A percentile compares a stretch with the other conserved stretches of the same genome.
Conservation (phyloP, 2,329 filamentous ascomycete species). For the Aspergillus costaricaensis region DNA sequence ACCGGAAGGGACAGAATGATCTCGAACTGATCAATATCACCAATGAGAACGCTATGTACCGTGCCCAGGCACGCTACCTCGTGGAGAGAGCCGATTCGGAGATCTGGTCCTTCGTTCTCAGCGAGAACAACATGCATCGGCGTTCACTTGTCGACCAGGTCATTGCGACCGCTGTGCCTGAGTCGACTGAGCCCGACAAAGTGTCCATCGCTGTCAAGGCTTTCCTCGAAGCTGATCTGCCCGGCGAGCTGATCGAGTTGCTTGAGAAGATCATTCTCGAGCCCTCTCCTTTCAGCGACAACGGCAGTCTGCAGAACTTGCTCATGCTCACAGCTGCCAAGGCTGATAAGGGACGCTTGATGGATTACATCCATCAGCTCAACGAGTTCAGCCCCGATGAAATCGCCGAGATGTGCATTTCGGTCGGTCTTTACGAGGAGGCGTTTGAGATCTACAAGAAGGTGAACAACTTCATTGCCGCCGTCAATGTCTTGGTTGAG, state of each 20-base stretch:
- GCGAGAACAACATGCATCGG: slow-evolving; percentile 92
- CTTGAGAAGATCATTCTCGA: slow-evolving; percentile 99
- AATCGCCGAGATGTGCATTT: slow-evolving; percentile 89
- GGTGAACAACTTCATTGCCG: slow-evolving; percentile 81
- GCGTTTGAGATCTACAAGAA: slow-evolving; percentile 99
- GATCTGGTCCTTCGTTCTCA: slow-evolving; percentile 93
- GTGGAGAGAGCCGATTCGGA: slow-evolving; percentile 86
- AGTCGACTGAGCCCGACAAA: slow-evolving; percentile 89
- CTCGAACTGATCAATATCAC: slow-evolving; percentile 96
- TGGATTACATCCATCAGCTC: slow-evolving; percentile 93
- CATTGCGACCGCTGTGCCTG: slow-evolving; percentile 89
- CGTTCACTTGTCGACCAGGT: slow-evolving; percentile 95
- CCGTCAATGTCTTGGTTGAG: slow-evolving; percentile 89
- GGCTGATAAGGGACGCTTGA: slow-evolving; percentile 90
- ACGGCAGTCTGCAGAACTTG: slow-evolving; percentile 92
- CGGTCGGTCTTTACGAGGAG: slow-evolving; percentile 92
- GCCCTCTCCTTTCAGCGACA: slow-evolving; percentile 98
- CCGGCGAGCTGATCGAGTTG: slow-evolving; percentile 91
- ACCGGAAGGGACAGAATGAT: slow-evolving; percentile 95
- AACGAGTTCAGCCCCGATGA: slow-evolving; percentile 88
- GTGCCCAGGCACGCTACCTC: slow-evolving; percentile 92
- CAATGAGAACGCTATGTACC: slow-evolving; percentile 99
- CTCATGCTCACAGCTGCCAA: slow-evolving; percentile 96
- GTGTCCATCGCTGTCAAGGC: slow-evolving; percentile 92
- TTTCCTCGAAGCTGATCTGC: slow-evolving; percentile 87